A percentile compares a stretch with the other conserved stretches of the same genome.
Conservation (phyloP, 176 grass and related monocot genomes). For the Bromus sterilis region DNA sequence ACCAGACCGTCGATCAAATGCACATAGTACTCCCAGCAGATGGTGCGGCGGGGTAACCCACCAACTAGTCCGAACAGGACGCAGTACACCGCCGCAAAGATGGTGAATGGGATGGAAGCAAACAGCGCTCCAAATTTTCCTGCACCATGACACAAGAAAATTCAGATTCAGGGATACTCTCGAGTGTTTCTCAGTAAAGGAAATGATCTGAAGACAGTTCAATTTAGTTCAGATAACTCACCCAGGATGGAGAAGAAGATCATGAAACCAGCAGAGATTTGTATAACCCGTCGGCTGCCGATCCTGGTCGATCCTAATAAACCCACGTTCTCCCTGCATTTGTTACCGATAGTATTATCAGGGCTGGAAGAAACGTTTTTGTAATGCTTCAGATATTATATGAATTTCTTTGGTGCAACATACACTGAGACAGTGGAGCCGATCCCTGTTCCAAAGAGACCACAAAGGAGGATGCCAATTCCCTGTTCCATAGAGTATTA, state of each 20-base stretch:
- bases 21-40: background rate
- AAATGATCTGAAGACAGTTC: constrained; percentile 2
- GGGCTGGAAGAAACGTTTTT: background rate
- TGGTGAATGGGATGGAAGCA: constrained; percentile 90
- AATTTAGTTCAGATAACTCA: constrained; percentile 9
- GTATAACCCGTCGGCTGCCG: constrained; percentile 85
- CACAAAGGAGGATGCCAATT: constrained; percentile 76
- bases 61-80: constrained; percentile 87
- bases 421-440: constrained; percentile 93
- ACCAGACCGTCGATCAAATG: background rate
- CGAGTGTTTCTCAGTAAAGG: background rate
- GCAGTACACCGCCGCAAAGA: constrained; percentile 90
- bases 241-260: constrained; percentile 98
- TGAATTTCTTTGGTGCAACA: background rate
- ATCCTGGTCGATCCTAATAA: constrained; percentile 83
- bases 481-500: constrained; percentile 40
- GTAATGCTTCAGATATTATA: background rate
- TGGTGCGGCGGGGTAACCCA: constrained; percentile 24
- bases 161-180: background rate
- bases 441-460: constrained; percentile 75
- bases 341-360: background rate
- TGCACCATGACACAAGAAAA: background rate
- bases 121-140: constrained; percentile 98
- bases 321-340: constrained; percentile 89
- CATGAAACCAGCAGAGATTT: constrained; percentile 96